phyloP scores from a whole-genome alignment of 176 grass and related monocot genomes.

The Lolium multiflorum region DNA sequence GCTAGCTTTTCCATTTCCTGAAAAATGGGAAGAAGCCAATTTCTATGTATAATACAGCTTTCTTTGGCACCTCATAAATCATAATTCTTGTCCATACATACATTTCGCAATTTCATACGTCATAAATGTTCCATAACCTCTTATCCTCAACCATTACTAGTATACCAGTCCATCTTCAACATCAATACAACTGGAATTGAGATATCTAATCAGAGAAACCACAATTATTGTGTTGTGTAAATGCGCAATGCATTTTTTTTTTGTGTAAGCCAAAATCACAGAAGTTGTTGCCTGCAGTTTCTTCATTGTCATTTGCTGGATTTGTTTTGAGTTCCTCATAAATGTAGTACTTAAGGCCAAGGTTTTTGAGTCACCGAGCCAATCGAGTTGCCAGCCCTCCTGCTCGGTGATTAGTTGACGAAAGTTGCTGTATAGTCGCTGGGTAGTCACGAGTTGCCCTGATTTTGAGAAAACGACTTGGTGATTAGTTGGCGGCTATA shows the following conservation, averaged over 20 bases:
- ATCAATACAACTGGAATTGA: conserved; percentile 10
- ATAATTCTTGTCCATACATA: background rate
- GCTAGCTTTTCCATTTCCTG: conserved; percentile 14
- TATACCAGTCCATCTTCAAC: background rate
- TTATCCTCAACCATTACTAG: background rate
- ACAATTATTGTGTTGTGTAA: background rate
- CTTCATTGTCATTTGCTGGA: conserved; percentile 1
- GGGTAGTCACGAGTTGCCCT: too few species aligned
- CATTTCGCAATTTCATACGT: conserved; percentile 8
- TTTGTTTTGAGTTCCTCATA: conserved; percentile 40
- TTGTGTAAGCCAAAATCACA: background rate
- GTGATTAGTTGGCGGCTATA: too few species aligned
- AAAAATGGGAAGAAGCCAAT: conserved; percentile 10
- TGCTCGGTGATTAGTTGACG: too few species aligned
- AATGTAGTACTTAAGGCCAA: conserved; percentile 19
- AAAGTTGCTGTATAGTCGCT: too few species aligned
- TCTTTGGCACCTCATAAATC: conserved; percentile 7
- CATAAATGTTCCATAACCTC: background rate
- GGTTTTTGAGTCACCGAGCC: too few species aligned
- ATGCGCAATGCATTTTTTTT: background rate
- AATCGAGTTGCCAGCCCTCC: too few species aligned
- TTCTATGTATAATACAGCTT: conserved; percentile 13
- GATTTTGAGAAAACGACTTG: too few species aligned
- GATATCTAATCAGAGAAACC: conserved; percentile 10
- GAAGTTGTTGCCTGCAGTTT: conserved; percentile 14